A percentile compares a stretch with the other conserved stretches of the same genome.
Evolutionary conservation across 257 asterid genomes (phyloP).

Genomic region (Solanum ossicruentum): DNA sequence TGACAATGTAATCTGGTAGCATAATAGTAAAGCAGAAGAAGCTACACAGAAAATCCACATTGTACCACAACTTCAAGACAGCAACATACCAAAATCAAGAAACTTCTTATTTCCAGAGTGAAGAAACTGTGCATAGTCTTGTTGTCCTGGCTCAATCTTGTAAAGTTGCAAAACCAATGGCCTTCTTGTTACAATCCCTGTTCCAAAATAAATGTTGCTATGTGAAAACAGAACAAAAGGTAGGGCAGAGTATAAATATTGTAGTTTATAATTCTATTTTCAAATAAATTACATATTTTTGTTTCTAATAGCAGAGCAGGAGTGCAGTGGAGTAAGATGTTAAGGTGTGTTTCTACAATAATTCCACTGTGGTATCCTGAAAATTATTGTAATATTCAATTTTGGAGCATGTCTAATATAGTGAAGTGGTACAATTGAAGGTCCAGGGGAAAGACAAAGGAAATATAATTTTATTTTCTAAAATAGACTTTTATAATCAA

Average conservation of each 20-base stretch:
- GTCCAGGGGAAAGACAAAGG: neutral
- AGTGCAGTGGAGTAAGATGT: neutral
- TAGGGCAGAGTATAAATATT: neutral
- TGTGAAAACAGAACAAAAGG: neutral
- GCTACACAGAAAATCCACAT: neutral
- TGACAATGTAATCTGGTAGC: neutral
- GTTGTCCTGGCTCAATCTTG: conserved; percentile 17
- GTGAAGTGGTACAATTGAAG: neutral
- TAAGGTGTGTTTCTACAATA: neutral
- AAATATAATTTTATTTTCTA: neutral
- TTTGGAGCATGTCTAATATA: neutral
- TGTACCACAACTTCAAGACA: neutral
- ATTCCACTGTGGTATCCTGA: neutral
- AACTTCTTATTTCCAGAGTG: conserved; percentile 19
- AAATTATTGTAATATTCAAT: neutral
- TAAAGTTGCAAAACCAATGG: conserved; percentile 31
- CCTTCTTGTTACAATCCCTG: conserved; percentile 41
- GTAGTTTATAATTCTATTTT: neutral
- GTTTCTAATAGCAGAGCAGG: neutral
- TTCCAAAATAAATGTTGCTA: neutral
- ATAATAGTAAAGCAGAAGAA: neutral
- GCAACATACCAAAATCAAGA: conserved; percentile 23
- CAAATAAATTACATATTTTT: neutral
- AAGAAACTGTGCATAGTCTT: conserved; percentile 32
- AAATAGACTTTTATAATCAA: neutral